Base-by-base conservation (phyloP, 2,329 filamentous ascomycete genomes). In the Monosporascus ibericus region DNA sequence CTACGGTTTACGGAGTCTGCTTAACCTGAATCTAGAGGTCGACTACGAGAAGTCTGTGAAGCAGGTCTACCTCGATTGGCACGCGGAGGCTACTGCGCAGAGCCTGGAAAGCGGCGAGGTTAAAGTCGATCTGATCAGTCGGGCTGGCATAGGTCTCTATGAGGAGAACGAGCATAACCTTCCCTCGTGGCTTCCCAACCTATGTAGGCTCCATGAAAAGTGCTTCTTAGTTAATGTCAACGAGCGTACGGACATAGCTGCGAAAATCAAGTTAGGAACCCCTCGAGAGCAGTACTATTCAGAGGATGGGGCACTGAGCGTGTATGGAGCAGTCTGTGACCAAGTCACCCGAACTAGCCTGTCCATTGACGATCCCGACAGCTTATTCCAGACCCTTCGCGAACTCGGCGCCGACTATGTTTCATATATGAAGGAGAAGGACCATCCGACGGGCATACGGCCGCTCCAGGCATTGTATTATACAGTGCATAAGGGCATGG, bases 301-400 rank as follows among this genome's bases (percentile, higher is more conserved):
- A n/a, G 38, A 40, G 6, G 9, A 18, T 11, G 17, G 17, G 17
- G 38, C 18, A 20, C 38, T 40, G 38, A 40, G 38, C 18, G 38
- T 40, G 17, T 11, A 40, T 2, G 38, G 38, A 15, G 17, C 18
- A 14, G 17, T 40, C 17, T 40, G 38, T 40, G 38, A 40, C 18
- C 38, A 15, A 6, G 38, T 40, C 17, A 8, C 17, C 18, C 6
- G 18, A 7, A 18, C 6, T 3, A 3, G 1, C 18, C 17, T 9
- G 6, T 6, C 5, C 17, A 9, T 4, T 6, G 17, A 8, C 17
- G 17, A 20, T 2, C 5, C 2, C n/a, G 17, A 18, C 6, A 7
- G 3, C 9, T 0, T 3, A 5, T 2, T 3, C 3, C 6, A 40
- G 4, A 1, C 5, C 1, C 9, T 18, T 5, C 18, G 38, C 17